Conservation (phyloP, 768 basidiomycete species). For the Russula sp. region DNA sequence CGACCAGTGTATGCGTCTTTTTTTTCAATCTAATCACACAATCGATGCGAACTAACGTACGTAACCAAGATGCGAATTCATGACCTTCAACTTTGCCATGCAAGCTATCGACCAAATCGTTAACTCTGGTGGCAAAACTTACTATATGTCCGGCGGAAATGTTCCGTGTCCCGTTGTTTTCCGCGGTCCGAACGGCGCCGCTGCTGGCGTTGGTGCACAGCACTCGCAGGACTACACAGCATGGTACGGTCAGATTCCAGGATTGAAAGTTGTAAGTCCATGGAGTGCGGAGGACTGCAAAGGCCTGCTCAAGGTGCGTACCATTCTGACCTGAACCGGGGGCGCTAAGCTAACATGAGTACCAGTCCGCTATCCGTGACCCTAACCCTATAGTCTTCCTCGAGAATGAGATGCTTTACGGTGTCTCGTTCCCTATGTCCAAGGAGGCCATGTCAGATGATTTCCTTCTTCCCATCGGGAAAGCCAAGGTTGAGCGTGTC, state of each 20-base stretch:
- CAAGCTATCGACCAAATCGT: slow-evolving; percentile 99
- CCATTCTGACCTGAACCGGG: not conserved
- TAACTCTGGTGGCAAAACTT: slow-evolving; percentile 99
- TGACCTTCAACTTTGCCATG: slow-evolving; percentile 99
- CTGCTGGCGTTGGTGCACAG: slow-evolving; percentile 92
- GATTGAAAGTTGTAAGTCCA: slow-evolving; percentile 95
- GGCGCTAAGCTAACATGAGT: not conserved
- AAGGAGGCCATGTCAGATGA: slow-evolving; percentile 90
- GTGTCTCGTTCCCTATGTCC: slow-evolving; percentile 94
- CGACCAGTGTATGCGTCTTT: slow-evolving; percentile 66
- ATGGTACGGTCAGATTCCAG: slow-evolving; percentile 91
- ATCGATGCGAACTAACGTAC: slow-evolving; percentile 15
- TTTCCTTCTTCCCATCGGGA: slow-evolving; percentile 94
- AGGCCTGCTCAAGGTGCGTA: slow-evolving; percentile 83
- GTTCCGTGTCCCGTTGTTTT: slow-evolving; percentile 98
- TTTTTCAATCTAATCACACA: slow-evolving; percentile 6
- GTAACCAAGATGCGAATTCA: slow-evolving; percentile 84
- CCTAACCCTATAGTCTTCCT: slow-evolving; percentile 98
- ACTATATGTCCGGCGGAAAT: slow-evolving; percentile 99
- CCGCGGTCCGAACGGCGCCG: slow-evolving; percentile 99
- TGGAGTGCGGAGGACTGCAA: slow-evolving; percentile 99
- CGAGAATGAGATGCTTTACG: slow-evolving; percentile 99
- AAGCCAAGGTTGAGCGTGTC: slow-evolving; percentile 91
- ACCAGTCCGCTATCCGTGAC: slow-evolving; percentile 90
- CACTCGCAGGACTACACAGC: slow-evolving; percentile 97